These are phyloP conservation scores for Calonectria hongkongensis DNA, from an alignment of 2,329 filamentous ascomycete genomes.

Conservation along the genomic window DNA sequence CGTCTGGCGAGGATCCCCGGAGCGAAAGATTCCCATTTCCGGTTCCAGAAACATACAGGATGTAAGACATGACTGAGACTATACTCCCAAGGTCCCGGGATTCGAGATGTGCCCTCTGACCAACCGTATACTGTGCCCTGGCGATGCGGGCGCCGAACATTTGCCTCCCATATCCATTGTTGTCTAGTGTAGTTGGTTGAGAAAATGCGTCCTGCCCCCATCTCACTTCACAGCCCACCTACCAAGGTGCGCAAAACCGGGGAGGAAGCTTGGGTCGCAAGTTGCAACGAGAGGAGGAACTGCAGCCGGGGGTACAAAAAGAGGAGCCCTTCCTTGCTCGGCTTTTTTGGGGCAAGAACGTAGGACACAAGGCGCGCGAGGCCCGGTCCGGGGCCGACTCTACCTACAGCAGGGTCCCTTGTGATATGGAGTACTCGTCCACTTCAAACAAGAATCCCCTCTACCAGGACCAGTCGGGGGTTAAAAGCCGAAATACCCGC, in stretches of 20 bases:
- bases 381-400: slow-evolving; percentile 23
- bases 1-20: background rate
- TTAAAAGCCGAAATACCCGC: slow-evolving; percentile 52
- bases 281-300: slow-evolving; percentile 1
- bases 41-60: slow-evolving; percentile 43
- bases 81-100: slow-evolving; percentile 42
- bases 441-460: slow-evolving; percentile 34
- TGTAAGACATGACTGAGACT: slow-evolving; percentile 49
- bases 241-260: background rate
- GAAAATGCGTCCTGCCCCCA: background rate
- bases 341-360: slow-evolving; percentile 27
- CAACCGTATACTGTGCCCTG: slow-evolving; percentile 48
- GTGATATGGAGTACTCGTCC: slow-evolving; percentile 31
- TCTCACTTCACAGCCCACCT: slow-evolving; percentile 27
- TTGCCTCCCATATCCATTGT: background rate
- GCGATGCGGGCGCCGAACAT: slow-evolving; percentile 13
- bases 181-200: background rate
- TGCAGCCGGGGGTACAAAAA: slow-evolving; percentile 9
- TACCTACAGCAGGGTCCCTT: slow-evolving; percentile 22
- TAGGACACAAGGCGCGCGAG: slow-evolving; percentile 46
- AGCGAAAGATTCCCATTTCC: slow-evolving; percentile 18
- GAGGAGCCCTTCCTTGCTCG: slow-evolving; percentile 36
- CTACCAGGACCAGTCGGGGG: slow-evolving; percentile 37
- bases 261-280: slow-evolving; percentile 24
- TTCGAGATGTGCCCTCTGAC: slow-evolving; percentile 37